A percentile compares a stretch with the other conserved stretches of the same genome.
Evolutionary conservation across 73 alveolate species (phyloP).

Genomic region (Paramecium caudatum): DNA sequence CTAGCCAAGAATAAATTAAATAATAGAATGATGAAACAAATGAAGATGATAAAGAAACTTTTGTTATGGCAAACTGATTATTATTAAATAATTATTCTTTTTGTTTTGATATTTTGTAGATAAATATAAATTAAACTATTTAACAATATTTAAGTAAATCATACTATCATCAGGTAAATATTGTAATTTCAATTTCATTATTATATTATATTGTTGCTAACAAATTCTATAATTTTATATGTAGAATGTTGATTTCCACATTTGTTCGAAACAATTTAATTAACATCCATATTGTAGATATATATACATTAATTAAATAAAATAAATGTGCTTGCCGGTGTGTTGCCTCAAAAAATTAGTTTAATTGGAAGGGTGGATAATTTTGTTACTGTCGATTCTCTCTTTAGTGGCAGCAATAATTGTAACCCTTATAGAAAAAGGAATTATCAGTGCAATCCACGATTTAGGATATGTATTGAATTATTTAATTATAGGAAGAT

Average conservation of each 20-base stretch:
- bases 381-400: not conserved
- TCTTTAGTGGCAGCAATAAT: constrained; percentile 1
- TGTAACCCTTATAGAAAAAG: not conserved
- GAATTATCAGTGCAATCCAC: not conserved
- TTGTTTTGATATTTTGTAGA: no score
- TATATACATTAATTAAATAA: constrained; percentile 18
- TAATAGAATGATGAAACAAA: not conserved
- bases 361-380: not conserved
- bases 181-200: no score
- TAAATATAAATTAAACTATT: no score
- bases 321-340: not conserved
- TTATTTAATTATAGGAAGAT: not conserved
- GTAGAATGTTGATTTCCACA: no score
- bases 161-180: no score
- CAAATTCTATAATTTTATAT: no score
- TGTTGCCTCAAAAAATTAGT: not conserved
- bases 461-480: not conserved
- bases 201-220: no score
- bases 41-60: constrained; percentile 20
- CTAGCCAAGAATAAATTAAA: not conserved
- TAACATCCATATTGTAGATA: no score
- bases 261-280: no score
- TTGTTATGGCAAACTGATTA: not conserved
- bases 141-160: no score
- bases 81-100: no score